These are phyloP conservation scores for Sclerotinia nivalis DNA, from an alignment of 2,329 filamentous ascomycete genomes.

Conservation along the genomic window DNA sequence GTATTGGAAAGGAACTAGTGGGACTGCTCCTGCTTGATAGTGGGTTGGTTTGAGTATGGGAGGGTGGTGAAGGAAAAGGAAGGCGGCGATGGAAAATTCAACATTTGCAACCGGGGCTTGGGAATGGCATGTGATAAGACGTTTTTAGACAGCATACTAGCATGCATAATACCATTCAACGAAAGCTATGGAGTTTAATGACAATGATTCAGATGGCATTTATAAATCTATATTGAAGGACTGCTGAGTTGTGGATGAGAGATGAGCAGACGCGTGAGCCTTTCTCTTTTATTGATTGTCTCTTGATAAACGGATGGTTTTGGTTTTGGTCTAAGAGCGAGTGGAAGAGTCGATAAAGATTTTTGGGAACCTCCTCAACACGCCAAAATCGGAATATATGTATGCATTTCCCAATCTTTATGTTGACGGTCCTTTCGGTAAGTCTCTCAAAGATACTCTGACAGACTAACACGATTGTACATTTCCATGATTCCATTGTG, in stretches of 20 bases:
- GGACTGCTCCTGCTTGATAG: slow-evolving; percentile 16
- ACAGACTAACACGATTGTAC: too few relatives aligned
- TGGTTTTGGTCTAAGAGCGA: neutral
- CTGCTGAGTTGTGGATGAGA: neutral
- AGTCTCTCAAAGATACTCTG: too few relatives aligned
- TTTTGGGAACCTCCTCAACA: neutral
- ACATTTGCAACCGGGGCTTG: neutral
- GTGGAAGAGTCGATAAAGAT: neutral
- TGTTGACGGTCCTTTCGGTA: too few relatives aligned
- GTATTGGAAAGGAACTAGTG: slow-evolving; percentile 49
- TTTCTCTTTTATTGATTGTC: neutral
- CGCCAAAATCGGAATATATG: neutral
- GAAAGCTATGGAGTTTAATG: slow-evolving; percentile 8
- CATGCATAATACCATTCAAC: neutral
- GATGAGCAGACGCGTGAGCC: neutral
- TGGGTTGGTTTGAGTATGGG: neutral
- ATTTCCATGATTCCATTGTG: neutral
- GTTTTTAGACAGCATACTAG: neutral
- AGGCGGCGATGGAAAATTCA: neutral
- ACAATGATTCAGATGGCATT: neutral
- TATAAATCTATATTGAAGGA: neutral
- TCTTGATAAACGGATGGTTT: neutral
- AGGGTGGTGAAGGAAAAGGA: neutral
- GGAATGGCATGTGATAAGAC: neutral
- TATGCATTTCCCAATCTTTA: neutral